Conservation (phyloP, 306 rosid species). For the Medicago arabica region DNA sequence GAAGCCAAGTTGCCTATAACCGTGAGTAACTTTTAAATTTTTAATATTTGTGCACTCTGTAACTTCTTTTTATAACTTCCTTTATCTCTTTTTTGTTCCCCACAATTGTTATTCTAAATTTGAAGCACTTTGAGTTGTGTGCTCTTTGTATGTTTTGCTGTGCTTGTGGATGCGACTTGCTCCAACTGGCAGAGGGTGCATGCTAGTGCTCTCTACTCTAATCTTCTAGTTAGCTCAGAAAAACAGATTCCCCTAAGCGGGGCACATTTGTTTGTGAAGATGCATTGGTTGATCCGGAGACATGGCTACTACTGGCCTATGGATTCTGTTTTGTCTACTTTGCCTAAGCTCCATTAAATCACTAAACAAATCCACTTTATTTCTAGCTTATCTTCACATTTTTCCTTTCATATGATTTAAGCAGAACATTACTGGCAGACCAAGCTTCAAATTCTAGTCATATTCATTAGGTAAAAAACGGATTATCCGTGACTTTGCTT, state of each 20-base stretch:
- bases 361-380: conserved; percentile 2
- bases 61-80: conserved; percentile 7
- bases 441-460: conserved; percentile 16
- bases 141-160: conserved; percentile 10
- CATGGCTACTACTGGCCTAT: not conserved
- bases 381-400: not conserved
- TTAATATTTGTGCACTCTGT: not conserved
- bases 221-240: not conserved
- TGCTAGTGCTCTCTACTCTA: not conserved
- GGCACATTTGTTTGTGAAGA: not conserved
- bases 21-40: conserved; percentile 50
- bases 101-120: conserved; percentile 24
- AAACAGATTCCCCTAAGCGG: not conserved
- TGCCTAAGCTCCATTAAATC: not conserved
- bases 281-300: not conserved
- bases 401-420: not conserved
- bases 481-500: conserved; percentile 3
- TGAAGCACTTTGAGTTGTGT: conserved; percentile 9
- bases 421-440: conserved; percentile 6
- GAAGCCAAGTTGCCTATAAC: conserved; percentile 67
- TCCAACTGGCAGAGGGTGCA: conserved; percentile 9
- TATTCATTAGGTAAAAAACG: conserved; percentile 10
- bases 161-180: conserved; percentile 10
- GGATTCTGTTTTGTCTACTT: not conserved
- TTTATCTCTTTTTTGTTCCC: conserved; percentile 11